phyloP scores from a whole-genome alignment of 441 rosid genomes.

The Euphorbia celastroides region DNA sequence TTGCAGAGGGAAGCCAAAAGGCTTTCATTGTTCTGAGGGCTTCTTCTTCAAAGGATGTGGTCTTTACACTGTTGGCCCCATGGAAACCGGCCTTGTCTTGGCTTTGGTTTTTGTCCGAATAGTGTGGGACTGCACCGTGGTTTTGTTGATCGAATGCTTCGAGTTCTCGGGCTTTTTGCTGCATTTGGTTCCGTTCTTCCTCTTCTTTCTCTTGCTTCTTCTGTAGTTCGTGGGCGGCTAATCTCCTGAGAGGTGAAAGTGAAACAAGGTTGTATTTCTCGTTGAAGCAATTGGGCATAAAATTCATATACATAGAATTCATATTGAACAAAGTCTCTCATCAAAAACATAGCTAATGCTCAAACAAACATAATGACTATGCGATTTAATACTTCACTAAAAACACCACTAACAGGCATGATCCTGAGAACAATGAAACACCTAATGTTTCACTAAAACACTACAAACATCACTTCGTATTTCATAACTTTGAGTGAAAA shows the following conservation, averaged over 20 bases:
- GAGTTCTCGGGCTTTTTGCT: conserved; percentile 70
- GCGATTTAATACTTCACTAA: not conserved
- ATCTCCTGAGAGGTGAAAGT: conserved; percentile 41
- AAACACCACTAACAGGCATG: not conserved
- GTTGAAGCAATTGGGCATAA: not conserved
- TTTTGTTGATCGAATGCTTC: conserved; percentile 92
- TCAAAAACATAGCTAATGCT: not conserved
- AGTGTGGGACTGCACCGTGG: conserved; percentile 80
- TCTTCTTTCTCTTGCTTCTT: conserved; percentile 76
- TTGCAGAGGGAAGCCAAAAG: conserved; percentile 93
- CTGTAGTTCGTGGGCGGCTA: conserved; percentile 64
- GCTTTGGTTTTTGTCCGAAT: conserved; percentile 50
- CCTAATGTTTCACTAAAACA: not conserved
- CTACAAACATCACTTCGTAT: no score
- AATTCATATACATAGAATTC: not conserved
- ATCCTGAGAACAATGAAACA: not conserved
- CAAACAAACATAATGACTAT: not conserved
- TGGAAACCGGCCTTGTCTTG: conserved; percentile 76
- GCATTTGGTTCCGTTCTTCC: conserved; percentile 55
- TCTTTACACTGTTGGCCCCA: conserved; percentile 88
- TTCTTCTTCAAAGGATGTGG: conserved; percentile 78
- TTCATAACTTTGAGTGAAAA: no score
- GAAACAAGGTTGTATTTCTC: conserved; percentile 9
- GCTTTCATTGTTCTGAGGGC: conserved; percentile 95
- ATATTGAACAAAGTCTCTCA: not conserved